Evolutionary conservation across 371 early-diverging fungal genomes (phyloP), one percentile per base, ranked within the genome.

Genomic region (Actinomucor elegans): DNA sequence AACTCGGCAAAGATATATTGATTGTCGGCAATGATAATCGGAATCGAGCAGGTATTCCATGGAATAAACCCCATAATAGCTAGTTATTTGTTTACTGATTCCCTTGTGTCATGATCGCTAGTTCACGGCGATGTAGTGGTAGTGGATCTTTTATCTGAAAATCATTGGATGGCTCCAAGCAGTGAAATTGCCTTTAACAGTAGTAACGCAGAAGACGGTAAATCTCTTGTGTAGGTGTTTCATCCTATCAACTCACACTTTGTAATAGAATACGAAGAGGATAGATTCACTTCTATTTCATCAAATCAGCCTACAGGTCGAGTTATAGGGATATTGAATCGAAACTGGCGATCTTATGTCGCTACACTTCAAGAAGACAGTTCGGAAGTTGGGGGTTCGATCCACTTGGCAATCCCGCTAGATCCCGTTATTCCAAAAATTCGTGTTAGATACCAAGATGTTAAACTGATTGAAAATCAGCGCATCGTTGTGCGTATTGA

Each of bases 401-500:
- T 87, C 55, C 86, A 91, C 77, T 66, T 92, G 60, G 91, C 91
- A 1, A 69, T 89, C 18, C 90, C 97, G 0, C 75, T 94, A 52
- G 92, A 95, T 61, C 79, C 83, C 41, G 69, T 82, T 2, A 89
- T 94, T 24, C 97, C 97, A 29, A 93, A 92, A 66, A 93, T 96
- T 58, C 83, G 93, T 50, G 89, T 96, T n/a, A 79, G 91, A 26
- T 90, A 94, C 34, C 81, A 88, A 29, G 90, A 95, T 56, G 80
- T 84, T 1, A 70, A 81, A 17, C 54, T 70, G 12, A 83, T 97
- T 10, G 68, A 77, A 4, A 82, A 85, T 28, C 81, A 88, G 48
- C 81, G 96, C 35, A 93, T 97, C 52, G 88, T 94, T 31, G 94
- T 94, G 5, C 85, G 90, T 7, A 87, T 97, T 37, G 97, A 97